Percentiles rank a stretch among this genome's conserved stretches.
Evolutionary conservation across 1,284 basidiomycete species (phyloP).

Genomic region (Pascua sp.): DNA sequence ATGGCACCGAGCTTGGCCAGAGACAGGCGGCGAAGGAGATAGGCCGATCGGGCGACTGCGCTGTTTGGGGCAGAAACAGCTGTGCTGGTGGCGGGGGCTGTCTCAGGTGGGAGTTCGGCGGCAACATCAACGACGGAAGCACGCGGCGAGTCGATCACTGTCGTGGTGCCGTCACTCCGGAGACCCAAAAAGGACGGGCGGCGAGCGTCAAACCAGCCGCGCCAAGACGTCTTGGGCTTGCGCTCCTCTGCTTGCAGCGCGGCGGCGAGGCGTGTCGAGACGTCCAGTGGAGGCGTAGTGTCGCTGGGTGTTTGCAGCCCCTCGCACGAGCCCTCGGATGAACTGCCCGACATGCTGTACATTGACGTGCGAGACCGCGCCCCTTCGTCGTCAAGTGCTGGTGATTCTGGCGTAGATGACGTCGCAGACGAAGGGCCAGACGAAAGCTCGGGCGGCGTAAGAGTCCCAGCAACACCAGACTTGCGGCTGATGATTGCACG

Average conservation of each 20-base stretch:
- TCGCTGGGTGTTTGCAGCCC: slow-evolving; percentile 35
- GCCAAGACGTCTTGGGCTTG: slow-evolving; percentile 13
- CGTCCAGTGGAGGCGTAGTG: slow-evolving; percentile 14
- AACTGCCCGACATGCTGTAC: slow-evolving; percentile 29
- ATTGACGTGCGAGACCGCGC: slow-evolving; percentile 14
- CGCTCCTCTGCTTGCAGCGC: slow-evolving; percentile 6
- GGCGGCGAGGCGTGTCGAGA: slow-evolving; percentile 11
- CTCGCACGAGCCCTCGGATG: slow-evolving; percentile 26
- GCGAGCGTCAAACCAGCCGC: slow-evolving; percentile 14
- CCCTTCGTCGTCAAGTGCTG: too few species aligned
- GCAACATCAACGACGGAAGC: slow-evolving; percentile 8
- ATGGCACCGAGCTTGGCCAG: slow-evolving; percentile 35
- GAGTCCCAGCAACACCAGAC: background rate
- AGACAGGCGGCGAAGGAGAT: slow-evolving; percentile 35
- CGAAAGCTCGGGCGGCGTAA: background rate
- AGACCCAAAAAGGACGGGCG: slow-evolving; percentile 17
- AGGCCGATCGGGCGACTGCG: slow-evolving; percentile 14
- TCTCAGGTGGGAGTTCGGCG: background rate
- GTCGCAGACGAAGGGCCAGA: too few species aligned
- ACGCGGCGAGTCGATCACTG: slow-evolving; percentile 12
- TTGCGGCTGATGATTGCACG: slow-evolving; percentile 10
- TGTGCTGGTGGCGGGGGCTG: background rate
- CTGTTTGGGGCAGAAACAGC: background rate
- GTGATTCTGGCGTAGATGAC: too few species aligned
- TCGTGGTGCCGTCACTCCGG: slow-evolving; percentile 3